Percentiles rank a stretch among this genome's conserved stretches.
Conservation (phyloP, 2,329 filamentous ascomycete genomes). For the Hymenoscyphus occultus region DNA sequence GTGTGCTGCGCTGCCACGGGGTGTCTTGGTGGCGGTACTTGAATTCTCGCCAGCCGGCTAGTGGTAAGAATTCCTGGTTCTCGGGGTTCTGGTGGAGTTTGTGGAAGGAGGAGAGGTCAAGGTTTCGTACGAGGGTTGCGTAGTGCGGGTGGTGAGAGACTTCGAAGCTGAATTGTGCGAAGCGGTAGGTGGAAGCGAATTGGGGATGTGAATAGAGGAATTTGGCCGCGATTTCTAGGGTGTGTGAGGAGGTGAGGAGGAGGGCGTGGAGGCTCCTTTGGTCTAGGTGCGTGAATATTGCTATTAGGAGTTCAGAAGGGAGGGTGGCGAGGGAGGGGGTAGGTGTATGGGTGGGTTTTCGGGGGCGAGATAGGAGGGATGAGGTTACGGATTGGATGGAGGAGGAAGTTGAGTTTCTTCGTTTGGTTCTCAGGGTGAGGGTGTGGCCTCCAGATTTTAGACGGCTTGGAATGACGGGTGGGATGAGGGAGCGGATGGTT, state of each 20-base stretch:
- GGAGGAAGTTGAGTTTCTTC: conserved; percentile 16
- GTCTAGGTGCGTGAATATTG: conserved; percentile 22
- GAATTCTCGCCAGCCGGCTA: conserved; percentile 30
- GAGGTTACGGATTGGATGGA: conserved; percentile 20
- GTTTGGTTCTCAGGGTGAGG: conserved; percentile 5
- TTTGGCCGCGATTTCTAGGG: conserved; percentile 21
- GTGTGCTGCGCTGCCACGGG: conserved; percentile 3
- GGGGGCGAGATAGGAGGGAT: conserved; percentile 17
- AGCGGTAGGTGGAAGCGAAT: conserved; percentile 30
- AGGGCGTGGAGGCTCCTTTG: conserved; percentile 21
- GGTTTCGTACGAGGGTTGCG: conserved; percentile 21
- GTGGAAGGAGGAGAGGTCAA: conserved; percentile 26
- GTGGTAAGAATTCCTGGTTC: conserved; percentile 9
- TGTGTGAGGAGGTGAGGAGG: conserved; percentile 20
- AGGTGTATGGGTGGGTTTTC: conserved; percentile 7
- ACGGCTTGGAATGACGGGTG: conserved; percentile 10
- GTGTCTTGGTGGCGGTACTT: conserved; percentile 23
- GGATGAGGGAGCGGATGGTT: conserved; percentile 16
- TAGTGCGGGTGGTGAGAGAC: conserved; percentile 21
- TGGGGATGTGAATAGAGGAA: conserved; percentile 23
- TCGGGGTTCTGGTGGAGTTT: not conserved
- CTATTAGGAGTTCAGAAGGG: conserved; percentile 23
- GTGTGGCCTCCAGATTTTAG: conserved; percentile 4
- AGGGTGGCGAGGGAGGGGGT: conserved; percentile 20
- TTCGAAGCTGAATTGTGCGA: conserved; percentile 27